Conservation (phyloP, 2,329 filamentous ascomycete genomes). For the Didymella pinodella region DNA sequence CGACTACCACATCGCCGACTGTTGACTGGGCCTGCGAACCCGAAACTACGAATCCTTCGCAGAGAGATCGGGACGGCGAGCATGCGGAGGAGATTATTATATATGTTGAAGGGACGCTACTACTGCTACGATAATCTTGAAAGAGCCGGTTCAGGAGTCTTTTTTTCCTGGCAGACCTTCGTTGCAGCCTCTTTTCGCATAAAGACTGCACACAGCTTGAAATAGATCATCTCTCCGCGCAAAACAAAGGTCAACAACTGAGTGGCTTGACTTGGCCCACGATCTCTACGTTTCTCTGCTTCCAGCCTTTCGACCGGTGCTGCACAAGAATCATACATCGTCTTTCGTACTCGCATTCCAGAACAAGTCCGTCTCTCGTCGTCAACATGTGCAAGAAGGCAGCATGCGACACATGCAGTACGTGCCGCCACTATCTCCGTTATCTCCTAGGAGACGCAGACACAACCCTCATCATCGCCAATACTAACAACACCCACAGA, state of each 20-base stretch:
- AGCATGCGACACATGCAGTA: conserved; percentile 69
- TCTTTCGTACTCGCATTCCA: not conserved
- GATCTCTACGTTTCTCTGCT: not conserved
- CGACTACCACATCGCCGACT: conserved; percentile 25
- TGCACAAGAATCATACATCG: conserved; percentile 4
- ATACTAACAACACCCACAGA: conserved; percentile 42
- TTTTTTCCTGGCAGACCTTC: conserved; percentile 1
- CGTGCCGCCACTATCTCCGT: conserved; percentile 39
- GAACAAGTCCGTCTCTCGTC: not conserved
- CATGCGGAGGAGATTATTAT: conserved; percentile 6
- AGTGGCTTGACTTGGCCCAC: conserved; percentile 15
- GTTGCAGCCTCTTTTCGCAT: not conserved
- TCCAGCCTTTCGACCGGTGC: not conserved
- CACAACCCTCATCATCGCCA: not conserved
- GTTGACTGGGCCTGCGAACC: conserved; percentile 20
- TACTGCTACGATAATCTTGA: not conserved
- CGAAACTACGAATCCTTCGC: conserved; percentile 21
- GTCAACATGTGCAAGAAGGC: conserved; percentile 70
- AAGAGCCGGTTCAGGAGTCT: not conserved
- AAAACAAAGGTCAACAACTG: conserved; percentile 14
- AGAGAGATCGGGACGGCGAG: conserved; percentile 13
- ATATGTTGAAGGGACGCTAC: conserved; percentile 9
- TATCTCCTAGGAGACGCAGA: conserved; percentile 8
- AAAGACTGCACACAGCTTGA: not conserved
- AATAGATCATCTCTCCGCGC: conserved; percentile 10